Conservation (phyloP, 2,329 filamentous ascomycete species). For the Cercospora sp. region DNA sequence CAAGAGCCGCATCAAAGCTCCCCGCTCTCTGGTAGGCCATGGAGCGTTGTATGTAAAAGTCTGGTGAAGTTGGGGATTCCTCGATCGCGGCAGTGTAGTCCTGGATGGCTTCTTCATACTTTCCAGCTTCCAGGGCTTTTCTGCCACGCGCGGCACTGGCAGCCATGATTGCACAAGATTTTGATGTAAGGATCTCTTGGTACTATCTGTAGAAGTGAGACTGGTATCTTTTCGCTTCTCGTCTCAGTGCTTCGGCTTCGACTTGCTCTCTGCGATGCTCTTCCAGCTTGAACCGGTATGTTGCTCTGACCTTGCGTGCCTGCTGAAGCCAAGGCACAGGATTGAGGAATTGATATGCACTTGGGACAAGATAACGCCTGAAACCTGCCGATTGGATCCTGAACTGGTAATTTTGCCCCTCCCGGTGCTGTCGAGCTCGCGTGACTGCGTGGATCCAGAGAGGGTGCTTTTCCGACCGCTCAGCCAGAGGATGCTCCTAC, state of each 20-base stretch:
- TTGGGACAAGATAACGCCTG: neutral
- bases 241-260: neutral
- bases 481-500: conserved; percentile 9
- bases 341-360: neutral
- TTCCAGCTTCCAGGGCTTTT: conserved; percentile 60
- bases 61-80: conserved; percentile 64
- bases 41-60: conserved; percentile 80
- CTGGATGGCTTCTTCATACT: conserved; percentile 68
- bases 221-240: no score
- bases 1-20: conserved; percentile 48
- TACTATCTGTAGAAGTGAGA: no score
- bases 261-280: neutral
- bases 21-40: conserved; percentile 70
- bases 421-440: neutral
- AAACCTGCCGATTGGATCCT: neutral
- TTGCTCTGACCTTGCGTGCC: neutral
- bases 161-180: conserved; percentile 47
- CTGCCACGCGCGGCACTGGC: conserved; percentile 58
- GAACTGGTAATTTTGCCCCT: neutral
- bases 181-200: no score
- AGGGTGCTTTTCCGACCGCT: neutral
- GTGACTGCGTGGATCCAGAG: conserved; percentile 9
- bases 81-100: conserved; percentile 67
- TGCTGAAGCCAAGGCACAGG: neutral
- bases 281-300: neutral